These are phyloP conservation scores for Amanita pallidorosea DNA, from an alignment of 768 basidiomycete genomes.

Conservation along the genomic window DNA sequence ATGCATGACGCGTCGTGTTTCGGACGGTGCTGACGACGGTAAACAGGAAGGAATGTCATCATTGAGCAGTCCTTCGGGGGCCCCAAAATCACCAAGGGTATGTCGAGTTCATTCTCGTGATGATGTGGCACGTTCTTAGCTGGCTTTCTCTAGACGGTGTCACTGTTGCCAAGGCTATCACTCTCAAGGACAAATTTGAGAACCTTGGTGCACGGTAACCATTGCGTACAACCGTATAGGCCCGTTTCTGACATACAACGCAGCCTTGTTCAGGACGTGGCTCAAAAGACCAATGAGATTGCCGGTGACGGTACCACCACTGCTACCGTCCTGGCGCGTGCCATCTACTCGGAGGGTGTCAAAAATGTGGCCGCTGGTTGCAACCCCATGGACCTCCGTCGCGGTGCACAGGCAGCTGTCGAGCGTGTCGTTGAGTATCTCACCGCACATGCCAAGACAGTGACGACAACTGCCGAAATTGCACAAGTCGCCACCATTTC, in stretches of 20 bases:
- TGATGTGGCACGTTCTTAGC: slow-evolving; percentile 4
- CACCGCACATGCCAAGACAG: slow-evolving; percentile 77
- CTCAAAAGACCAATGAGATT: slow-evolving; percentile 92
- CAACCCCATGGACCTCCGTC: slow-evolving; percentile 99
- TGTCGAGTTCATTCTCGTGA: slow-evolving; percentile 12
- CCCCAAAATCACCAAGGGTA: slow-evolving; percentile 94
- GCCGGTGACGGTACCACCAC: slow-evolving; percentile 99
- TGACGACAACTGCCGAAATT: slow-evolving; percentile 96
- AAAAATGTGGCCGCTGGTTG: slow-evolving; percentile 99
- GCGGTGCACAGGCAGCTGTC: slow-evolving; percentile 95
- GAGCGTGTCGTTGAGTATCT: slow-evolving; percentile 91
- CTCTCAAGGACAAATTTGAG: slow-evolving; percentile 96
- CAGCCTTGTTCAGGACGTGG: slow-evolving; percentile 92
- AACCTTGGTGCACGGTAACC: slow-evolving; percentile 93
- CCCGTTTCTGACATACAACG: not conserved
- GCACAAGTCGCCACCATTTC: slow-evolving; percentile 98
- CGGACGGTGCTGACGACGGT: not conserved
- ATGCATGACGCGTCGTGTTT: slow-evolving; percentile 7
- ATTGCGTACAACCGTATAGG: slow-evolving; percentile 6
- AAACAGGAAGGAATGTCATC: slow-evolving; percentile 88
- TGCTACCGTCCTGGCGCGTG: slow-evolving; percentile 91
- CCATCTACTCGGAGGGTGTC: slow-evolving; percentile 97
- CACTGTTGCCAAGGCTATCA: slow-evolving; percentile 91
- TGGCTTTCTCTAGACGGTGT: slow-evolving; percentile 67
- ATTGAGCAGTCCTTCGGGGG: slow-evolving; percentile 89